Conservation (phyloP, 2,329 filamentous ascomycete species). For the Ophiostoma ulmi region DNA sequence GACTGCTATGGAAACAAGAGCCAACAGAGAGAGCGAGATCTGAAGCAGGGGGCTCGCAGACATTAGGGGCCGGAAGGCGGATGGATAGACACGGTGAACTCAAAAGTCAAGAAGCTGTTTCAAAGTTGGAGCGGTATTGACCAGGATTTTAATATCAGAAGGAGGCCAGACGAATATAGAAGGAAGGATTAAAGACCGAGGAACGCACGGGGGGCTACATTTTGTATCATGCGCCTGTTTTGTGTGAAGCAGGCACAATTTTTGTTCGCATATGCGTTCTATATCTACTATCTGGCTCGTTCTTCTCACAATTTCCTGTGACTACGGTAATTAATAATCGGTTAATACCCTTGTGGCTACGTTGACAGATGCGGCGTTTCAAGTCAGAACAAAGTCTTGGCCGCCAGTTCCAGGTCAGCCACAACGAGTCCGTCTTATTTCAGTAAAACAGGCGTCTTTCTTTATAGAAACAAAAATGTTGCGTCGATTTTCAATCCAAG, state of each 20-base stretch:
- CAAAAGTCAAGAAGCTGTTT: background rate
- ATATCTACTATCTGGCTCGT: background rate
- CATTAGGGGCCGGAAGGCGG: no score
- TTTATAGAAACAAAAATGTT: no score
- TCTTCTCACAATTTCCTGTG: no score
- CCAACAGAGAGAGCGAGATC: no score
- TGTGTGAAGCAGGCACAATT: background rate
- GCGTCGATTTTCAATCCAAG: no score
- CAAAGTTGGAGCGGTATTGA: background rate
- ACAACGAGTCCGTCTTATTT: background rate
- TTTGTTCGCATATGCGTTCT: no score
- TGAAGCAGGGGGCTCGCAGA: no score
- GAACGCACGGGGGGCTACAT: background rate
- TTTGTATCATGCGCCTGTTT: background rate
- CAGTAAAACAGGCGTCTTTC: background rate
- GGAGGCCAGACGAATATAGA: background rate
- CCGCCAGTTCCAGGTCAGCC: background rate
- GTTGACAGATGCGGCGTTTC: conserved; percentile 10
- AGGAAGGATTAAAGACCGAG: background rate
- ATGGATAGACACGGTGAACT: no score
- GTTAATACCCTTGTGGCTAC: no score
- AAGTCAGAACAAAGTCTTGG: background rate
- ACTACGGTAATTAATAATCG: background rate
- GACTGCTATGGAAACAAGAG: no score
- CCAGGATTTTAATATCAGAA: background rate